phyloP scores from a whole-genome alignment of 2,329 filamentous ascomycete genomes.

The Fusarium humuli region DNA sequence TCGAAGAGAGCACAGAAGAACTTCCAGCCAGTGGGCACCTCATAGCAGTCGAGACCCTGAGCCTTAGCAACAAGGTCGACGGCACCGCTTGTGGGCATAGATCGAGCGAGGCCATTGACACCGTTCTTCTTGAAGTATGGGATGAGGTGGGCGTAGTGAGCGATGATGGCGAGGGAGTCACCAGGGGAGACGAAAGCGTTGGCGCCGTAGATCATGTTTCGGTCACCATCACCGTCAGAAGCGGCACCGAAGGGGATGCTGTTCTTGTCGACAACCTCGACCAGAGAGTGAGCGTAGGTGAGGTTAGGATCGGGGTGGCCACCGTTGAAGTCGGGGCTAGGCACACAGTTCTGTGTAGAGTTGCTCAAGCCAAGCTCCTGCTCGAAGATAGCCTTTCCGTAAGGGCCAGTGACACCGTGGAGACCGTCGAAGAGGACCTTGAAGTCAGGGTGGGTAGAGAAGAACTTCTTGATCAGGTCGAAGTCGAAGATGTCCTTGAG shows the following conservation, averaged over 20 bases:
- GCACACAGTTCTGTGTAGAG: slow-evolving; percentile 89
- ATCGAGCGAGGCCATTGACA: slow-evolving; percentile 92
- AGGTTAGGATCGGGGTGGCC: slow-evolving; percentile 98
- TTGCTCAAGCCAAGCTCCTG: slow-evolving; percentile 86
- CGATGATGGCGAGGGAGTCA: slow-evolving; percentile 97
- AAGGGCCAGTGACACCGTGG: slow-evolving; percentile 93
- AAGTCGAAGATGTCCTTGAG: slow-evolving; percentile 99
- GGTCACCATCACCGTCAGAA: slow-evolving; percentile 96
- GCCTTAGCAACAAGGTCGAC: slow-evolving; percentile 97
- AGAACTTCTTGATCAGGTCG: slow-evolving; percentile 92
- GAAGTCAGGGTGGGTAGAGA: slow-evolving; percentile 87
- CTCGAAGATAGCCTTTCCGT: slow-evolving; percentile 94
- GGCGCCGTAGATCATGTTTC: slow-evolving; percentile 99
- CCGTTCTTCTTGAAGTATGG: slow-evolving; percentile 99
- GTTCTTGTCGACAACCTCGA: slow-evolving; percentile 91
- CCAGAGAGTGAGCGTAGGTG: slow-evolving; percentile 93
- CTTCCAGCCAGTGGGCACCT: slow-evolving; percentile 99
- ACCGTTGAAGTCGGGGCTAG: slow-evolving; percentile 94
- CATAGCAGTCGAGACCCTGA: slow-evolving; percentile 90
- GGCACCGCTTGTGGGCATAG: slow-evolving; percentile 96
- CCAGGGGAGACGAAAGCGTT: slow-evolving; percentile 96
- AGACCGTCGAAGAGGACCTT: slow-evolving; percentile 97
- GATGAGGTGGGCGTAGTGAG: slow-evolving; percentile 94
- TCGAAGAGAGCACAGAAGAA: slow-evolving; percentile 98
- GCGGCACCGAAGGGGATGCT: slow-evolving; percentile 95